phyloP scores from a whole-genome alignment of 2,329 filamentous ascomycete species.

The Mycogone perniciosa region DNA sequence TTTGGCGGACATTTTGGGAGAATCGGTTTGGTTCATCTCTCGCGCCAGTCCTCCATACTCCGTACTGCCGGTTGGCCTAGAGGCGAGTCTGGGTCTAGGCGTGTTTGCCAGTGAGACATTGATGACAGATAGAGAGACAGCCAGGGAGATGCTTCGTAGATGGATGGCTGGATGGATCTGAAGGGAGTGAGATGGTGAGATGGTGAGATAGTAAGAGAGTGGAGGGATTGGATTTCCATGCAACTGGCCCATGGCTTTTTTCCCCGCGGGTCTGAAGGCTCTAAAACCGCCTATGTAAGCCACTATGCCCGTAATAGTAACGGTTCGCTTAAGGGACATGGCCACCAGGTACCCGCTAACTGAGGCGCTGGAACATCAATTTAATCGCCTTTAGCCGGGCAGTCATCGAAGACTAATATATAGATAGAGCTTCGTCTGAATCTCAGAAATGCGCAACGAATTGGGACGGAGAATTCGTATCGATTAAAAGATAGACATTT shows the following conservation, averaged over 20 bases:
- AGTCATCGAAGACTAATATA: background rate
- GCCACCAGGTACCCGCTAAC: slow-evolving; percentile 6
- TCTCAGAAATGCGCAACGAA: no score
- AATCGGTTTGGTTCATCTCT: no score
- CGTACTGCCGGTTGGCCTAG: no score
- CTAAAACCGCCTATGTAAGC: background rate
- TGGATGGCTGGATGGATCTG: background rate
- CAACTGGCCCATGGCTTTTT: slow-evolving; percentile 10
- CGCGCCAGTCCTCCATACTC: no score
- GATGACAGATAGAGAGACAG: no score
- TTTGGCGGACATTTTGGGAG: no score
- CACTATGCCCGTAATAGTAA: background rate
- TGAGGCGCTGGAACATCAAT: no score
- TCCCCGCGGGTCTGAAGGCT: background rate
- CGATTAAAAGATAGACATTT: no score
- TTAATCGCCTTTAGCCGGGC: background rate
- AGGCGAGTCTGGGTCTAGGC: no score
- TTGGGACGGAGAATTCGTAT: no score
- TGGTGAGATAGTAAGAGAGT: background rate
- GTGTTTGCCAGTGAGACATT: no score
- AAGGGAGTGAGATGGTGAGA: background rate
- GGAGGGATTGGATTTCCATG: slow-evolving; percentile 3
- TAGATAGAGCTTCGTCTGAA: background rate
- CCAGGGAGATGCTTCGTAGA: no score
- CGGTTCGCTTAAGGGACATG: slow-evolving; percentile 9